These are phyloP conservation scores for Blastomyces percursus DNA, from an alignment of 2,329 filamentous ascomycete species.

Conservation along the genomic window DNA sequence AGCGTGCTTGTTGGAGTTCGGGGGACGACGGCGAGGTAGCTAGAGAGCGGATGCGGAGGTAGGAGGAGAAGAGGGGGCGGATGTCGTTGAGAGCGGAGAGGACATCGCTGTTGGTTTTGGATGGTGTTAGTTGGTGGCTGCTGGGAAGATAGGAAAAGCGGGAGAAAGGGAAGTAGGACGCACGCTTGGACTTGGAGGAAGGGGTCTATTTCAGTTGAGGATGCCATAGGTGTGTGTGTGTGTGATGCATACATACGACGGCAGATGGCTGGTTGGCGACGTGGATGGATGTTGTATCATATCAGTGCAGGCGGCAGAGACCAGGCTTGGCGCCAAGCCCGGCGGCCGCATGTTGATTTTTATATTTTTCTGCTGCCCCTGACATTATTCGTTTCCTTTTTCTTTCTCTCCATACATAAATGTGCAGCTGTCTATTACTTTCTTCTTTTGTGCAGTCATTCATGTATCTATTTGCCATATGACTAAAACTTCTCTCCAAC, in stretches of 20 bases:
- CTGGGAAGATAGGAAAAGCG: slow-evolving; percentile 6
- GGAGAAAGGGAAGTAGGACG: slow-evolving; percentile 12
- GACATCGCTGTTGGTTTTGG: slow-evolving; percentile 57
- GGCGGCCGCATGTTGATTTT: not conserved
- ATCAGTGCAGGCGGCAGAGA: not conserved
- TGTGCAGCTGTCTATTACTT: not conserved
- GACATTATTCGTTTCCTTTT: not conserved
- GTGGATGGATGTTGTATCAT: slow-evolving; percentile 4
- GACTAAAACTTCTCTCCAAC: not conserved
- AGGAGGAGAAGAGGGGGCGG: slow-evolving; percentile 83
- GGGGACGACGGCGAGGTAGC: slow-evolving; percentile 60
- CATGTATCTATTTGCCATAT: not conserved
- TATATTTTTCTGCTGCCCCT: not conserved
- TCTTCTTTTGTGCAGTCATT: not conserved
- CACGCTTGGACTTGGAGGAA: slow-evolving; percentile 41
- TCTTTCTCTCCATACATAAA: not conserved
- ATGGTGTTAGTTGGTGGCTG: not conserved
- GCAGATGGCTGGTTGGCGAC: not conserved
- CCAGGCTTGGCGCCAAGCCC: slow-evolving; percentile 1
- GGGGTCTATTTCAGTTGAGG: slow-evolving; percentile 27
- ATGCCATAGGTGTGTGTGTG: slow-evolving; percentile 19
- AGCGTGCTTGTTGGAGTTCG: slow-evolving; percentile 51
- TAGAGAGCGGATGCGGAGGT: slow-evolving; percentile 87
- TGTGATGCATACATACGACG: not conserved
- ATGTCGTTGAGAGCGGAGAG: slow-evolving; percentile 68